phyloP scores from a whole-genome alignment of 805 yeast species.

The Grigorovia yakushimaensis region DNA sequence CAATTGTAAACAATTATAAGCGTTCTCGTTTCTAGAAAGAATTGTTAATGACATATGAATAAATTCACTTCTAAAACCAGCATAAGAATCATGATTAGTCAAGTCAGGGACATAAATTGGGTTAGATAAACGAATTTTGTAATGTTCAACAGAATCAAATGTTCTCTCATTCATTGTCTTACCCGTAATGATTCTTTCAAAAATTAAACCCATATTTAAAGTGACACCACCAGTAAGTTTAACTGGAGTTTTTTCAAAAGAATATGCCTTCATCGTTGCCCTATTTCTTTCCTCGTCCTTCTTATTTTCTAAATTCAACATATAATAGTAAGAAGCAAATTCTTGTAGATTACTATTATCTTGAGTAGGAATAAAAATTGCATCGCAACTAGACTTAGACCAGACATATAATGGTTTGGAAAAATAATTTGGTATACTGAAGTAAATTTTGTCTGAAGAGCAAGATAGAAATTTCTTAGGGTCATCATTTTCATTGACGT shows the following conservation, averaged over 20 bases:
- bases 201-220: slow-evolving; percentile 47
- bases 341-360: slow-evolving; percentile 32
- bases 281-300: slow-evolving; percentile 13
- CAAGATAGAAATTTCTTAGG: slow-evolving; percentile 60
- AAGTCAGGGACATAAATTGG: slow-evolving; percentile 42
- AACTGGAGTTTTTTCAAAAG: slow-evolving; percentile 45
- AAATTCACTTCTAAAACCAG: slow-evolving; percentile 71
- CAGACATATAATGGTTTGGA: slow-evolving; percentile 46
- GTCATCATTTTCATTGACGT: slow-evolving; percentile 56
- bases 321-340: slow-evolving; percentile 41
- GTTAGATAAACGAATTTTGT: slow-evolving; percentile 45
- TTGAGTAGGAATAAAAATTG: slow-evolving; percentile 40
- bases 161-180: slow-evolving; percentile 33
- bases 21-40: slow-evolving; percentile 30
- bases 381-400: slow-evolving; percentile 40
- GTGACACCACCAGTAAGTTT: slow-evolving; percentile 51
- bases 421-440: slow-evolving; percentile 70
- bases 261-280: slow-evolving; percentile 16
- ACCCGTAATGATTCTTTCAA: slow-evolving; percentile 36
- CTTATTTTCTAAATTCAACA: slow-evolving; percentile 24
- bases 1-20: slow-evolving; percentile 67
- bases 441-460: slow-evolving; percentile 49
- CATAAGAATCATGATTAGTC: slow-evolving; percentile 64
- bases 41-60: slow-evolving; percentile 61
- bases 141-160: slow-evolving; percentile 46